phyloP scores from a whole-genome alignment of 2,329 filamentous ascomycete species.

The Colletotrichum spaethianum region DNA sequence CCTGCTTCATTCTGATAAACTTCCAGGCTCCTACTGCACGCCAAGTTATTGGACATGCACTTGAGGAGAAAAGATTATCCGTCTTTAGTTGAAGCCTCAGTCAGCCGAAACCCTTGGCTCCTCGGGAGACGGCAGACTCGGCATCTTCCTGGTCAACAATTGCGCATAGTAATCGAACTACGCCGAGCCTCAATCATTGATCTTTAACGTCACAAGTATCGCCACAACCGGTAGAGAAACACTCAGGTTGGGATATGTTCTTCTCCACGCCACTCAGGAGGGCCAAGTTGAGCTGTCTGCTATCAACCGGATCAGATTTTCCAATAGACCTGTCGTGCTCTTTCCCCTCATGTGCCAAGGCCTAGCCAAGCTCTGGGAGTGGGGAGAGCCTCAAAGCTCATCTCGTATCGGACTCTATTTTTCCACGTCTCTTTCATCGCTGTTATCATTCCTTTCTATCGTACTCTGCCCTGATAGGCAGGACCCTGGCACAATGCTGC shows the following conservation, averaged over 20 bases:
- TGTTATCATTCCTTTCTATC: not conserved
- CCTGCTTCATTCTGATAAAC: not conserved
- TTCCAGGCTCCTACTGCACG: too few relatives aligned
- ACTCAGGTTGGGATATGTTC: too few relatives aligned
- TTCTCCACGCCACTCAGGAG: not conserved
- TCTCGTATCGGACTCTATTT: slow-evolving; percentile 31
- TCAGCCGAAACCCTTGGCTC: not conserved
- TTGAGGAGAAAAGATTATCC: not conserved
- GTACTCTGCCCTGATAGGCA: not conserved
- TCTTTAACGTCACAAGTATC: not conserved
- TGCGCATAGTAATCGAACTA: not conserved
- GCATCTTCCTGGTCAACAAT: not conserved
- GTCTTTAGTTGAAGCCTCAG: not conserved
- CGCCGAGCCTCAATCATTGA: not conserved
- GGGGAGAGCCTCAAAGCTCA: slow-evolving; percentile 31
- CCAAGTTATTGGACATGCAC: not conserved
- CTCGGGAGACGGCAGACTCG: not conserved
- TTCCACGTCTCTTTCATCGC: slow-evolving; percentile 37
- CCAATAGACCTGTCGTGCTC: not conserved
- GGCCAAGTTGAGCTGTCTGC: slow-evolving; percentile 6
- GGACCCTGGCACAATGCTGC: not conserved
- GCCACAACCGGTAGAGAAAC: too few relatives aligned
- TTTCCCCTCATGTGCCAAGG: slow-evolving; percentile 26
- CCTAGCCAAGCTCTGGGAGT: slow-evolving; percentile 20
- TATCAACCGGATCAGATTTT: not conserved